Evolutionary conservation across 192 early-diverging fungal species (phyloP), one percentile per base, ranked within the genome.

Genomic region (Glomus cerebriforme): DNA sequence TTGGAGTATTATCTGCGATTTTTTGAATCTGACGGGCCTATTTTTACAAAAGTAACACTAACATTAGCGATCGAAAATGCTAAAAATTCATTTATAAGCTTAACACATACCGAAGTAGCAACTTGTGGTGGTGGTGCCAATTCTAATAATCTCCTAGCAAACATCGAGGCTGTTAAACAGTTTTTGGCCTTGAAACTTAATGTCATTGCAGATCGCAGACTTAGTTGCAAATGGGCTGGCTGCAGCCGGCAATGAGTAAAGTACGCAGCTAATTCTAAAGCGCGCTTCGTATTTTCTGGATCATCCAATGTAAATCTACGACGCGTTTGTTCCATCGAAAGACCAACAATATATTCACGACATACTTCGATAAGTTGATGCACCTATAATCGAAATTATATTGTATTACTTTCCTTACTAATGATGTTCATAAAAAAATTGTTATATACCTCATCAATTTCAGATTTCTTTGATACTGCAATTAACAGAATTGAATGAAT

Each of bases 221-320:
- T 91, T 39, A 97, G 88, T 81, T 96, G 96, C 85, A 95, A 87
- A 83, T 99, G 98, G 19, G 91, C 85, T 0, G 92, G 90, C 71
- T 98, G 95, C 67, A 99, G 86, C 79, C 95, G 88, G 83, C 95
- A 95, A 80, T 97, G 94, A 2, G 98, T 96, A 82, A 97, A 98
- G 86, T 97, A 99, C 1, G 95, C 96, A 0, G 96, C 95, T 39
- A 99, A 87, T 81, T 98, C 98, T 12, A 98, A 82, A 27, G 86
- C 87, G 37, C 94, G 88, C 76, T 94, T 96, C n/a, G 86, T 79
- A 43, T 80, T 71, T 66, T 87, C 91, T 19, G 89, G 87, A 15
- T 87, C 88, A 54, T 86, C 90, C 69, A 86, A 87, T 59, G 87
- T 79, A 26, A 88, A 79, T 24, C 88, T 87, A 35, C 92, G 90